Evolutionary conservation across 2,329 filamentous ascomycete genomes (phyloP).

Genomic region (Nothophoma quercina): DNA sequence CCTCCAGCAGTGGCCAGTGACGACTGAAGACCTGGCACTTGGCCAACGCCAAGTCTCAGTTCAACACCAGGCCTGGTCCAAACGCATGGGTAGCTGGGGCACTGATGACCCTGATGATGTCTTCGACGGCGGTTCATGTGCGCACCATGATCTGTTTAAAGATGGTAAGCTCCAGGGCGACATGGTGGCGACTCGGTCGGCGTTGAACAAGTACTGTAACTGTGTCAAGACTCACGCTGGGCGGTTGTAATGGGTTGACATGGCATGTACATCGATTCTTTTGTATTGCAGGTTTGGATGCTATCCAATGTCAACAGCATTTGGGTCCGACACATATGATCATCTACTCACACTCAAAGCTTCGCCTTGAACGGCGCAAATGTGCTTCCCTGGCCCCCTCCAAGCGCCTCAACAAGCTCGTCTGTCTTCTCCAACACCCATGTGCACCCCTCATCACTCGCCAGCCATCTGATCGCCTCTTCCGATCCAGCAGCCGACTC

Average conservation of each 20-base stretch:
- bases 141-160: background rate
- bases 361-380: slow-evolving; percentile 43
- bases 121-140: background rate
- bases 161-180: background rate
- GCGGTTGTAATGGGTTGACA: background rate
- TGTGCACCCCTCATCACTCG: slow-evolving; percentile 68
- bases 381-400: slow-evolving; percentile 38
- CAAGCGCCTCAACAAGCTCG: slow-evolving; percentile 59
- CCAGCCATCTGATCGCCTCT: slow-evolving; percentile 68
- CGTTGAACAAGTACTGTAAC: background rate
- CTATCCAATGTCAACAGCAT: background rate
- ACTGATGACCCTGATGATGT: background rate
- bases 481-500: slow-evolving; percentile 57
- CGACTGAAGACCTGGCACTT: too few species aligned
- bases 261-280: background rate
- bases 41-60: too few species aligned
- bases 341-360: slow-evolving; percentile 18
- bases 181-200: background rate
- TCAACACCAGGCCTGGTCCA: background rate
- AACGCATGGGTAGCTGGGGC: background rate
- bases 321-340: background rate
- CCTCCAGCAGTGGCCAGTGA: too few species aligned
- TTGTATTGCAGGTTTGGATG: background rate
- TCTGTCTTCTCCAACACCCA: slow-evolving; percentile 71
- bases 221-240: background rate